These are phyloP conservation scores for Onygena corvina DNA, from an alignment of 2,329 filamentous ascomycete species.

Conservation along the genomic window DNA sequence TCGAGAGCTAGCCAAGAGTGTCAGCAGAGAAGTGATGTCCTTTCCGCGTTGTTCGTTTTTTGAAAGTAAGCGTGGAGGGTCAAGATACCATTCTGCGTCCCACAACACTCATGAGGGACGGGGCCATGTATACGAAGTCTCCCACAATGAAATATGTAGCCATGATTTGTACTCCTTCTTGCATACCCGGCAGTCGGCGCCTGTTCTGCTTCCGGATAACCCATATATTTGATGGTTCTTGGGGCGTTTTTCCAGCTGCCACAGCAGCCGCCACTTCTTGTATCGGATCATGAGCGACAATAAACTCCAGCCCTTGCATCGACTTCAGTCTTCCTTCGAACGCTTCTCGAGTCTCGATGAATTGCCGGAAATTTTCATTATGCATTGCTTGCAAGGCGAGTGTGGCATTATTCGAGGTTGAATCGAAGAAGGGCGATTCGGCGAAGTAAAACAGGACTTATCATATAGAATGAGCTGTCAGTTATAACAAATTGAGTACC, in stretches of 20 bases:
- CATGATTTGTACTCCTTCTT: constrained; percentile 42
- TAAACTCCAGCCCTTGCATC: constrained; percentile 48
- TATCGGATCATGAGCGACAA: constrained; percentile 47
- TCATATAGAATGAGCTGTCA: neutral
- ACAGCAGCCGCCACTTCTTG: constrained; percentile 31
- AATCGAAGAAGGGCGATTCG: constrained; percentile 52
- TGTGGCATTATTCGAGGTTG: constrained; percentile 48
- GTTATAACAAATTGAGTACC: neutral
- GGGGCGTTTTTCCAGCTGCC: constrained; percentile 18
- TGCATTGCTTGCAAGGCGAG: constrained; percentile 41
- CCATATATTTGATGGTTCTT: constrained; percentile 44
- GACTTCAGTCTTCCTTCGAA: constrained; percentile 45
- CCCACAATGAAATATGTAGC: constrained; percentile 51
- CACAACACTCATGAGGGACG: constrained; percentile 47
- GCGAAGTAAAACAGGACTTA: constrained; percentile 51
- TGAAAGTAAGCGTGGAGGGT: constrained; percentile 10
- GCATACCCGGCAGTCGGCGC: constrained; percentile 31
- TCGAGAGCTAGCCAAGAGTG: constrained; percentile 36
- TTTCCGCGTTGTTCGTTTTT: neutral
- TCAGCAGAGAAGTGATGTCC: neutral
- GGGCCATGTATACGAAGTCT: constrained; percentile 50
- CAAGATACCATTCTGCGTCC: constrained; percentile 41
- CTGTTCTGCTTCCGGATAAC: constrained; percentile 49
- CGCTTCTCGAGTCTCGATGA: constrained; percentile 43
- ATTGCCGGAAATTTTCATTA: constrained; percentile 38